Evolutionary conservation across 768 basidiomycete species (phyloP), one percentile per base, ranked within the genome.

Genomic region (Auricularia sp.): DNA sequence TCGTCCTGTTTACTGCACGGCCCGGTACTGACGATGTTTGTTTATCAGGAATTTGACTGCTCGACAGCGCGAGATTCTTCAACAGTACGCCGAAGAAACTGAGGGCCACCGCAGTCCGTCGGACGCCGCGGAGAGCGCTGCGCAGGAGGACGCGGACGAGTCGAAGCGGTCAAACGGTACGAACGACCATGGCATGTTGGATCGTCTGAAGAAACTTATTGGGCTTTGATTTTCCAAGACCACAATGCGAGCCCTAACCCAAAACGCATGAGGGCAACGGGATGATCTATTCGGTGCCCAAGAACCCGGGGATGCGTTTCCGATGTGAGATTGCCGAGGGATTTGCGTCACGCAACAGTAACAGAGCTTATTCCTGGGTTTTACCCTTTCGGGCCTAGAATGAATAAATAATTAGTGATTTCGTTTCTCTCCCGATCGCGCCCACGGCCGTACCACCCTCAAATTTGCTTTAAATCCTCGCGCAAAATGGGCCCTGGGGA

Each of bases 21-120:
- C 34, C 29, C 36, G 51, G 42, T 16, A 53, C 43, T 36, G 18
- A 36, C 36, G 61, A 29, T 66, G 3, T 39, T 44, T 36, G 47
- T 43, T 51, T 67, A 18, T 61, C 58, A 98, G 96, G 77, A 84
- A 90, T 21, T 80, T 98, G 65, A 87, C 91, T 2, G 76, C 83
- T 66, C 86, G 86, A 42, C 96, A 99, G 78, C 86, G 89, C 66
- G 86, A 90, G 72, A 86, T 98, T 66, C 74, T 98, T 51, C 85
- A 98, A 75, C 84, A 86, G 67, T 98, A 89, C 71, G 96, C 92
- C 21, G 90, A 94, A 72, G 95, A 98, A 69, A 82, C 91, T n/a
- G 94, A 97, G 75, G 92, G 90, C 64, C 81, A 80, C 65, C 69
- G 70, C 61, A 64, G 70, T 29, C 66, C 69, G n/a, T n/a, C 23